Evolutionary conservation across 495 filamentous ascomycete species (phyloP).

Genomic region (Penicillium bovifimosum): DNA sequence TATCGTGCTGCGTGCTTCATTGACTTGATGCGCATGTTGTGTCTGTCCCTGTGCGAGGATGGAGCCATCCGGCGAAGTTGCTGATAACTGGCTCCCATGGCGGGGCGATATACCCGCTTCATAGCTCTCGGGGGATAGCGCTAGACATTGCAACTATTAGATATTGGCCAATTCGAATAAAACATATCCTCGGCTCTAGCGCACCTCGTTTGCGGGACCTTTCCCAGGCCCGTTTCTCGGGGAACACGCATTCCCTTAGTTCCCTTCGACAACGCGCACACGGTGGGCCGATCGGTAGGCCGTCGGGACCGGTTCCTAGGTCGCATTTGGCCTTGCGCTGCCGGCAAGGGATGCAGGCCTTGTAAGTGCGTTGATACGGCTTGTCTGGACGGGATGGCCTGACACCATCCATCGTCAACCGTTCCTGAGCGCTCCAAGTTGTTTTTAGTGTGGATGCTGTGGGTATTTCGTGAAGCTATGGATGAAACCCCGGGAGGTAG

Average conservation of each 20-base stretch:
- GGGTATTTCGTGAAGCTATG: slow-evolving; percentile 8
- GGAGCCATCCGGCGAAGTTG: neutral
- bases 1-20: neutral
- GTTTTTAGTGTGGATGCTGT: slow-evolving; percentile 2
- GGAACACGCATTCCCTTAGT: slow-evolving; percentile 88
- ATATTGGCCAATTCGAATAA: neutral
- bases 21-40: neutral
- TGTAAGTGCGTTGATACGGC: slow-evolving; percentile 46
- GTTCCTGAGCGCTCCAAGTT: slow-evolving; percentile 15
- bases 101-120: slow-evolving; percentile 8
- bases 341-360: slow-evolving; percentile 44
- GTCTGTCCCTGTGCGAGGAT: neutral
- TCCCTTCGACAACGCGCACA: slow-evolving; percentile 90
- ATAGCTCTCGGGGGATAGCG: slow-evolving; percentile 15
- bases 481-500: slow-evolving; percentile 2
- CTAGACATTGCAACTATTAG: slow-evolving; percentile 10
- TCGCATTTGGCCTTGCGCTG: slow-evolving; percentile 47
- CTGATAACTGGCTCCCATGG: neutral
- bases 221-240: slow-evolving; percentile 59
- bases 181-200: slow-evolving; percentile 2
- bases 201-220: slow-evolving; percentile 36
- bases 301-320: slow-evolving; percentile 60
- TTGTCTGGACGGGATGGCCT: slow-evolving; percentile 33
- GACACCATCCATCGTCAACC: slow-evolving; percentile 35
- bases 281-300: slow-evolving; percentile 75